Evolutionary conservation across 2,329 filamentous ascomycete genomes (phyloP), one percentile per base, ranked within the genome.

Genomic region (Hymenoscyphus repandus): DNA sequence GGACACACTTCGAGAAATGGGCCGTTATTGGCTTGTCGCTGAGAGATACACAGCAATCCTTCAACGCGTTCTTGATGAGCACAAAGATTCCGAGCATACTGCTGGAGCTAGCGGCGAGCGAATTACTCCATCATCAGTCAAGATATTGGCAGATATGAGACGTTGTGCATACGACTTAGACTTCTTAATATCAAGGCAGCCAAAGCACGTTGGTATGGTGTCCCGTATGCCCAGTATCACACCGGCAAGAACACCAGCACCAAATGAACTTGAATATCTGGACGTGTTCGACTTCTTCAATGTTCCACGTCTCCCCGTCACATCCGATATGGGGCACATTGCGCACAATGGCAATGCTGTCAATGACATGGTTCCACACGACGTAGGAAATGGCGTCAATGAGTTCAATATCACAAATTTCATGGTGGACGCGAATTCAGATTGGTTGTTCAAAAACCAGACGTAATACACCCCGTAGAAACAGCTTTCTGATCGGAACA

Each of bases 211-310:
- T 41, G 61, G 53, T 18, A 59, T 56, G 51, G 59, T 53, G 57
- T 77, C 73, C 47, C 70, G 76, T 2, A 59, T 78, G 40, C 71
- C 75, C 2, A 79, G 74, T 58, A 69, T 74, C 18, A 84, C 83
- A 0, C 81, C 83, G 1, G 78, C 79, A 1, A 78, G 82, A 56
- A 86, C 84, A 30, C 87, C 88, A 1, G 86, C 83, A 9, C 80
- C 86, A 1, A 89, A 93, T 59, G 90, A 95, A 63, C 74, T 96
- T 3, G 91, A 95, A 66, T 95, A 95, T 65, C 74, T 96, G 2
- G 90, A 96, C 61, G 88, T 96, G 0, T 96, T 96, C 66, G 89
- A 93, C 61, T 96, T 95, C 65, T 96, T 96, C 75, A 96, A 96
- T 65, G 83, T 95, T 50, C 91, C 91, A 1, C 75, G 90, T 15